phyloP scores from a whole-genome alignment of 768 basidiomycete genomes.

The Lanmaoa pseudosensibilis region DNA sequence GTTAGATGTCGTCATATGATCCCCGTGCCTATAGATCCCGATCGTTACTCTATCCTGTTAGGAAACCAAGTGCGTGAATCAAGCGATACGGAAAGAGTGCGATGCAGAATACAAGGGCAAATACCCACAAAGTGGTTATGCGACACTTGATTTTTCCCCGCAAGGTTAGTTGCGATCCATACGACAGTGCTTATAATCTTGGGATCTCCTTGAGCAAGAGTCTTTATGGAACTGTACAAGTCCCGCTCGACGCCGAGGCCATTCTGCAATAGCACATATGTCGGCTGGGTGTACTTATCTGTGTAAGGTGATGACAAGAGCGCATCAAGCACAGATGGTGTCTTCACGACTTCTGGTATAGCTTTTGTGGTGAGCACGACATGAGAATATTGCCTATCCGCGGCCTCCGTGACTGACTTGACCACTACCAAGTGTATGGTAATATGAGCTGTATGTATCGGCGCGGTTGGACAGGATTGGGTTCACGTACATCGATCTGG shows the following conservation, averaged over 20 bases:
- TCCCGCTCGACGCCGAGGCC: constrained; percentile 64
- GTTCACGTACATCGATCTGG: constrained; percentile 55
- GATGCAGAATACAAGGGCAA: background rate
- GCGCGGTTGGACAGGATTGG: constrained; percentile 19
- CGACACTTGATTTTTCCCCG: constrained; percentile 47
- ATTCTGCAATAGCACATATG: constrained; percentile 68
- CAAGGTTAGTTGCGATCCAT: constrained; percentile 53
- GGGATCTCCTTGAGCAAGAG: constrained; percentile 43
- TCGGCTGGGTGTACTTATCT: constrained; percentile 49
- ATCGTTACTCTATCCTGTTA: constrained; percentile 43
- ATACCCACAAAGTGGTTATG: constrained; percentile 52
- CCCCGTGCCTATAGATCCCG: constrained; percentile 53
- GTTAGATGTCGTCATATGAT: constrained; percentile 43
- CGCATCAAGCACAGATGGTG: constrained; percentile 55
- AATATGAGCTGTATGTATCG: background rate
- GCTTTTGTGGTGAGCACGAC: constrained; percentile 72
- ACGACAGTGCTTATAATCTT: constrained; percentile 55
- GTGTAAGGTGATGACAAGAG: constrained; percentile 51
- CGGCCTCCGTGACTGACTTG: constrained; percentile 56
- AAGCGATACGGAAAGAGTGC: background rate
- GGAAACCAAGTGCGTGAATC: background rate
- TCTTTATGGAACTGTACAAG: constrained; percentile 52
- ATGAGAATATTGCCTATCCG: constrained; percentile 59
- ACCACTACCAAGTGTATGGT: constrained; percentile 44
- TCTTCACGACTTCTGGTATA: constrained; percentile 62